These are phyloP conservation scores for Astragalus glycyphyllos DNA, from an alignment of 306 rosid genomes.

Conservation along the genomic window DNA sequence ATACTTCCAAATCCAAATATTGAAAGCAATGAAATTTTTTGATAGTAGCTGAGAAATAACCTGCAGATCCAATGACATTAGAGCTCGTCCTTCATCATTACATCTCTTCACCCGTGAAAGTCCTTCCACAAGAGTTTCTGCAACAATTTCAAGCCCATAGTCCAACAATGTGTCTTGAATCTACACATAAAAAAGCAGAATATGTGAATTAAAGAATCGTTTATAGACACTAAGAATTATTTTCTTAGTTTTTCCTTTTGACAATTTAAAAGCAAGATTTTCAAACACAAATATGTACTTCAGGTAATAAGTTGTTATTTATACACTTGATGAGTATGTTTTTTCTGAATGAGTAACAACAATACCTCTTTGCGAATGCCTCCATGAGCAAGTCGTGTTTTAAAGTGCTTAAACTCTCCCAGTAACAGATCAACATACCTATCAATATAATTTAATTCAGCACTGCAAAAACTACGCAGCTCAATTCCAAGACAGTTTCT, in stretches of 20 bases:
- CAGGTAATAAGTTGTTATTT: conserved; percentile 22
- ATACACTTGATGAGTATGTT: conserved; percentile 33
- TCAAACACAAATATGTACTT: conserved; percentile 18
- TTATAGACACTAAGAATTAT: conserved; percentile 20
- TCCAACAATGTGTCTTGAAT: conserved; percentile 74
- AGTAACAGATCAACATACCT: conserved; percentile 95
- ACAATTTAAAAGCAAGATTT: conserved; percentile 29
- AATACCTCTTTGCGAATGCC: conserved; percentile 94
- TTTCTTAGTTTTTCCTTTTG: conserved; percentile 26
- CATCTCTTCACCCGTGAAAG: conserved; percentile 95
- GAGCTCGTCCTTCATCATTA: conserved; percentile 96
- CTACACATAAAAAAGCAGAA: conserved; percentile 52
- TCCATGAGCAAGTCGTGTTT: conserved; percentile 90
- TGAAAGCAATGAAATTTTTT: background rate
- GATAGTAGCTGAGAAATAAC: conserved; percentile 48
- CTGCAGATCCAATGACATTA: conserved; percentile 97
- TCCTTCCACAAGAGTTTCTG: conserved; percentile 91
- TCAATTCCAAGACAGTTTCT: background rate
- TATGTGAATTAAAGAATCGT: conserved; percentile 26
- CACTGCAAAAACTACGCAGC: conserved; percentile 35
- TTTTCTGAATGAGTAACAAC: conserved; percentile 34
- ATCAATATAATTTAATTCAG: conserved; percentile 51
- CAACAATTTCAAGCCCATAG: conserved; percentile 83
- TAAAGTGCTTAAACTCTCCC: conserved; percentile 98
- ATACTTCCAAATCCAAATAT: conserved; percentile 24